phyloP scores from a whole-genome alignment of 2,329 filamentous ascomycete species.

The Fusarium mexicanum region DNA sequence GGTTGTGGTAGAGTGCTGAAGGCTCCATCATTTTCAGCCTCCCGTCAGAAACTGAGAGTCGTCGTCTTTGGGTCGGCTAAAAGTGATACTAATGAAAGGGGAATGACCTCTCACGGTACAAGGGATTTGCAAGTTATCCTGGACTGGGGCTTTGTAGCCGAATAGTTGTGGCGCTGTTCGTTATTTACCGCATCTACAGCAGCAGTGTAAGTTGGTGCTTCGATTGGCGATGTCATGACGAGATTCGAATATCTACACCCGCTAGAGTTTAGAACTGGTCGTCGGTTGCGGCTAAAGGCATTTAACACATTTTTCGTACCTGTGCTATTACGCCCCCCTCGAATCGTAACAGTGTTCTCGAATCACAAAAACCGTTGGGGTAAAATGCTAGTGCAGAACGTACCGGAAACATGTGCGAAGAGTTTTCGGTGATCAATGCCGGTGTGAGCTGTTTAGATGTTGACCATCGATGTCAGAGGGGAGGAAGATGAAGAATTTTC shows the following conservation, averaged over 20 bases:
- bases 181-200: conserved; percentile 8
- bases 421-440: conserved; percentile 4
- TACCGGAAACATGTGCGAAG: conserved; percentile 2
- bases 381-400: background rate
- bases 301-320: background rate
- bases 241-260: background rate
- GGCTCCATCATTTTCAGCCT: background rate
- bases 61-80: conserved; percentile 23
- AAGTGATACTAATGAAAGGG: conserved; percentile 8
- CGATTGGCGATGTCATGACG: conserved; percentile 1
- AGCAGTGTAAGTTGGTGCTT: background rate
- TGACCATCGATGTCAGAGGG: background rate
- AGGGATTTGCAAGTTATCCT: background rate
- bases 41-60: background rate
- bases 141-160: conserved; percentile 13
- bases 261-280: conserved; percentile 9
- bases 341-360: conserved; percentile 7
- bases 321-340: background rate
- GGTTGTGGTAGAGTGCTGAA: background rate
- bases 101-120: conserved; percentile 10
- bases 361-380: conserved; percentile 16
- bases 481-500: conserved; percentile 2
- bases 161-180: conserved; percentile 33
- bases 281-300: background rate
- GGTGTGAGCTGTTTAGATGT: conserved; percentile 4